phyloP scores from a whole-genome alignment of 2,329 filamentous ascomycete genomes.

The Nemania abortiva region DNA sequence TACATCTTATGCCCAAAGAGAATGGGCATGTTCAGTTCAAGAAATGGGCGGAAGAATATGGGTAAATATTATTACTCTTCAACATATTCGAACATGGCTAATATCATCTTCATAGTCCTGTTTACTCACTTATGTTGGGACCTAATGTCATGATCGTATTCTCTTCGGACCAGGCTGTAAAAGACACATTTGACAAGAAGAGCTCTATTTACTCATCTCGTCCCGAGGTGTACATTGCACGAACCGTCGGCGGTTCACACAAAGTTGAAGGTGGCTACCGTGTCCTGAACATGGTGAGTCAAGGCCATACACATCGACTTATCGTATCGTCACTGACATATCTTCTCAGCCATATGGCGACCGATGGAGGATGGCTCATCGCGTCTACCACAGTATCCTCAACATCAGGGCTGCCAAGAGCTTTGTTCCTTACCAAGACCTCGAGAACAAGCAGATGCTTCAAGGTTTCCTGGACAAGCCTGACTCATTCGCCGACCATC shows the following conservation, averaged over 20 bases:
- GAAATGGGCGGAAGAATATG: constrained; percentile 44
- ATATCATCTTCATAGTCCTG: constrained; percentile 33
- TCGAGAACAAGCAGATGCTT: constrained; percentile 68
- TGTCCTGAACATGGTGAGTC: constrained; percentile 41
- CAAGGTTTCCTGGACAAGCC: constrained; percentile 60
- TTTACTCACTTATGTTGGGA: constrained; percentile 43
- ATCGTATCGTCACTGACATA: constrained; percentile 21
- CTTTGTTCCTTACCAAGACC: constrained; percentile 67
- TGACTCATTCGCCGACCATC: constrained; percentile 56
- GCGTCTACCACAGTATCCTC: constrained; percentile 59
- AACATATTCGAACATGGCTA: constrained; percentile 18
- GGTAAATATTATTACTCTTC: constrained; percentile 28
- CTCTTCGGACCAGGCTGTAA: constrained; percentile 41
- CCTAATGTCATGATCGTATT: constrained; percentile 42
- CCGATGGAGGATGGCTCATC: constrained; percentile 53
- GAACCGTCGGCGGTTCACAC: constrained; percentile 41
- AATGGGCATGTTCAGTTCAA: constrained; percentile 43
- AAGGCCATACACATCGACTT: neutral
- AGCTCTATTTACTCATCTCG: constrained; percentile 44
- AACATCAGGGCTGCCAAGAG: constrained; percentile 59
- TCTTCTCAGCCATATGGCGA: constrained; percentile 50
- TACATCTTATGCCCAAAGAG: constrained; percentile 42
- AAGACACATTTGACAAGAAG: constrained; percentile 43
- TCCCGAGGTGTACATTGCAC: constrained; percentile 42
- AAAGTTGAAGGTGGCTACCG: constrained; percentile 41